A percentile compares a stretch with the other conserved stretches of the same genome.
phyloP scores from a whole-genome alignment of 805 yeast species.

The Phaffomyces opuntiae region DNA sequence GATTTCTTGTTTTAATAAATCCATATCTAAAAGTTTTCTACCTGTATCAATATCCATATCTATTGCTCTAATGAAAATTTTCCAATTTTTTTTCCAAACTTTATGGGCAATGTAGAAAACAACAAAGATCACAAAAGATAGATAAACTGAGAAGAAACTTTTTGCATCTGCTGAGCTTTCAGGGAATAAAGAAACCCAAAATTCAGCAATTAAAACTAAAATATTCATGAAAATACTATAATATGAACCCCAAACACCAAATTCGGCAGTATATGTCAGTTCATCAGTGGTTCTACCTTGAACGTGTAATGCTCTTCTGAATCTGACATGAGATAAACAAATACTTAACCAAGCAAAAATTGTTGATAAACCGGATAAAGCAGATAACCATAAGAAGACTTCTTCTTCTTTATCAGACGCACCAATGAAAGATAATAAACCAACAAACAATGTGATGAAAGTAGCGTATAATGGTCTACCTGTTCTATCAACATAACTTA shows the following conservation, averaged over 20 bases:
- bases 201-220: constrained; percentile 64
- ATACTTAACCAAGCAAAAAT: constrained; percentile 60
- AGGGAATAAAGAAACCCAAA: constrained; percentile 80
- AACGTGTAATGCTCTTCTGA: constrained; percentile 52
- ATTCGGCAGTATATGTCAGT: constrained; percentile 56
- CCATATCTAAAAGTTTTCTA: constrained; percentile 53
- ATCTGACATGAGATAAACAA: constrained; percentile 52
- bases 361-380: constrained; percentile 56
- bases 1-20: constrained; percentile 47
- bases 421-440: constrained; percentile 51
- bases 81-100: constrained; percentile 39
- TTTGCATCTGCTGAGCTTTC: constrained; percentile 45
- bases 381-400: constrained; percentile 59
- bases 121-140: constrained; percentile 57
- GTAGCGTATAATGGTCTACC: constrained; percentile 65
- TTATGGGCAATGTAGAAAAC: constrained; percentile 53
- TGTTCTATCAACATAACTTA: constrained; percentile 54
- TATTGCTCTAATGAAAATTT: constrained; percentile 32
- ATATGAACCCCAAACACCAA: constrained; percentile 62
- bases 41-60: constrained; percentile 59
- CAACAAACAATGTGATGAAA: constrained; percentile 42
- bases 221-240: constrained; percentile 53
- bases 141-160: constrained; percentile 57
- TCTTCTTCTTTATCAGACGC: constrained; percentile 44
- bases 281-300: constrained; percentile 63